A percentile compares a stretch with the other conserved stretches of the same genome.
Conservation (phyloP, 208 protist genomes). For the Trypanosomatidae sp. region DNA sequence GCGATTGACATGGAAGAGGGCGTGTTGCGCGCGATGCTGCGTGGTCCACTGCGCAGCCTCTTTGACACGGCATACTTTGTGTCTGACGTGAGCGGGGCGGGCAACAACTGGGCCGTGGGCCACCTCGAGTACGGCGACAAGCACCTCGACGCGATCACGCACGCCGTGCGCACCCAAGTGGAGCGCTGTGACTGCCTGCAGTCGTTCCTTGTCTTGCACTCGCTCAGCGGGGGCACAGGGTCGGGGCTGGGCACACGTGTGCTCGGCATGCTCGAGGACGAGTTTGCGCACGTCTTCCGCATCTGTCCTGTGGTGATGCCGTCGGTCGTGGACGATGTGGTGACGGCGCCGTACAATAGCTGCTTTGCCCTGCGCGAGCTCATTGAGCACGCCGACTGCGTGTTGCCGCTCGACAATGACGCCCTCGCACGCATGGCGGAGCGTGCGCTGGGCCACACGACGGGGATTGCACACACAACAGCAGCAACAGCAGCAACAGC, state of each 20-base stretch:
- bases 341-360: slow-evolving; percentile 94
- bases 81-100: slow-evolving; percentile 74
- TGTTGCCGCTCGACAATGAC: slow-evolving; percentile 92
- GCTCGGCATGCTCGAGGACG: slow-evolving; percentile 87
- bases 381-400: slow-evolving; percentile 90
- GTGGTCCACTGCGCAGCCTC: slow-evolving; percentile 63
- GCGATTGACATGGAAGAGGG: slow-evolving; percentile 95
- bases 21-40: slow-evolving; percentile 77
- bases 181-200: slow-evolving; percentile 94
- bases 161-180: slow-evolving; percentile 75
- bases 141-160: slow-evolving; percentile 71
- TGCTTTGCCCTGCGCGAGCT: slow-evolving; percentile 86
- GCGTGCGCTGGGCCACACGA: slow-evolving; percentile 11
- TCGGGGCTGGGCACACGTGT: slow-evolving; percentile 91
- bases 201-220: slow-evolving; percentile 93
- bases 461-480: slow-evolving; percentile 2
- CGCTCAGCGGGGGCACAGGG: slow-evolving; percentile 93
- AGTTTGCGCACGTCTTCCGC: slow-evolving; percentile 88
- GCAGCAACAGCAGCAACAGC: neutral
- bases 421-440: slow-evolving; percentile 81
- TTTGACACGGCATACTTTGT: slow-evolving; percentile 88
- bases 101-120: slow-evolving; percentile 92
- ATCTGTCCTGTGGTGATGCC: slow-evolving; percentile 88
- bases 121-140: slow-evolving; percentile 88
- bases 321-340: slow-evolving; percentile 88